These are phyloP conservation scores for Lactuca sativa DNA, from an alignment of 129 eudicot genomes.

Conservation along the genomic window DNA sequence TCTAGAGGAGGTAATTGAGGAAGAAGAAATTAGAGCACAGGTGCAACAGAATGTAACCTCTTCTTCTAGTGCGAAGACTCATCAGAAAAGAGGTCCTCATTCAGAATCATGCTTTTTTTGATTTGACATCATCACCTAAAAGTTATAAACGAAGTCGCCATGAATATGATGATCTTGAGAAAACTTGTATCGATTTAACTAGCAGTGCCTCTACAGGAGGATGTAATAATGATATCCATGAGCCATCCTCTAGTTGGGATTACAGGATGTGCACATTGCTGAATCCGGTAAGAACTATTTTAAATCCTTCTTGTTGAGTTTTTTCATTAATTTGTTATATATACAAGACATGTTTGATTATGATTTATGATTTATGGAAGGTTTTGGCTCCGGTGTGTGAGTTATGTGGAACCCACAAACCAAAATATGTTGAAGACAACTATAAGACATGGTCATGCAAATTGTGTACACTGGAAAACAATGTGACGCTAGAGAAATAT, in stretches of 20 bases:
- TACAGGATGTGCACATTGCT: constrained; percentile 72
- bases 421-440: constrained; percentile 47
- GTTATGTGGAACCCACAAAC: constrained; percentile 58
- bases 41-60: background rate
- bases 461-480: no score
- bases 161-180: background rate
- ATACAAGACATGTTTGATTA: no score
- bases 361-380: constrained; percentile 39
- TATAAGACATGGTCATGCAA: background rate
- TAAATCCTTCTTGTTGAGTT: background rate
- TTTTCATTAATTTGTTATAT: background rate
- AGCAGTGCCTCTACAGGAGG: constrained; percentile 22
- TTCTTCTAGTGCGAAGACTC: constrained; percentile 10
- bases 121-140: constrained; percentile 28
- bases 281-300: constrained; percentile 56
- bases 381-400: constrained; percentile 70
- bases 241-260: constrained; percentile 46
- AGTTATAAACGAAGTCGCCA: constrained; percentile 16
- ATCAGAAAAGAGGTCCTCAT: constrained; percentile 40
- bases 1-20: constrained; percentile 47
- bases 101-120: constrained; percentile 36
- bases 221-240: constrained; percentile 18
- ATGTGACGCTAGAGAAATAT: no score
- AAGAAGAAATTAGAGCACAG: constrained; percentile 27
- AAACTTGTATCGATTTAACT: constrained; percentile 32